Percentiles rank a stretch among this genome's conserved stretches.
Conservation (phyloP, 495 filamentous ascomycete species). For the Aspergillus indologenus region DNA sequence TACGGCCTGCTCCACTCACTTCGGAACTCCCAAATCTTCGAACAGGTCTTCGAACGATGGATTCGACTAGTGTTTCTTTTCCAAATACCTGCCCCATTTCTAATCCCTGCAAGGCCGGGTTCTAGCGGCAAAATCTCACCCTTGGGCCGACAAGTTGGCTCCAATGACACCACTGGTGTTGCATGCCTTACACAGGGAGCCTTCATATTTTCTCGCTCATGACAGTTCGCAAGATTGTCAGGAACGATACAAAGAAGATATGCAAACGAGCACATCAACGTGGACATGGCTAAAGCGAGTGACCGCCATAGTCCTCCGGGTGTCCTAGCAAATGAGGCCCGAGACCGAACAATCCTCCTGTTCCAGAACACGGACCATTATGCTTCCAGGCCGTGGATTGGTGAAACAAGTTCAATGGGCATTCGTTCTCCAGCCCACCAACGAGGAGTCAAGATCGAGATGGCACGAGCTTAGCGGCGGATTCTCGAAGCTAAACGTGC, state of each 20-base stretch:
- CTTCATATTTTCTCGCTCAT: background rate
- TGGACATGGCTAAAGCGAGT: background rate
- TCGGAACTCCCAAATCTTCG: background rate
- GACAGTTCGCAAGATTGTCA: too few species aligned
- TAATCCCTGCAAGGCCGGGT: background rate
- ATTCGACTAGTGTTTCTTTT: background rate
- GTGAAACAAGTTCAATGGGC: background rate
- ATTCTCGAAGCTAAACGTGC: background rate
- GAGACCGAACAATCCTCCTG: background rate
- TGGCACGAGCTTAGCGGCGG: background rate
- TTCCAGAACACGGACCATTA: slow-evolving; percentile 7
- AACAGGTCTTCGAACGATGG: too few species aligned
- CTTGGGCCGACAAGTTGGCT: background rate
- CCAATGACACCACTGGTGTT: background rate
- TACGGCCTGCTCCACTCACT: background rate
- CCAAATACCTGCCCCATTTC: background rate
- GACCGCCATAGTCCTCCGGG: background rate
- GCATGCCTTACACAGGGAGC: background rate
- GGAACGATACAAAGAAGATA: background rate
- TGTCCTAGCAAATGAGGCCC: background rate
- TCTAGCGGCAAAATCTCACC: background rate
- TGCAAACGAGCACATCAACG: background rate
- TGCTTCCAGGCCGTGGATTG: background rate
- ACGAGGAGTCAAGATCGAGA: background rate
- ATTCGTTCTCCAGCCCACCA: background rate